Evolutionary conservation across 164 flowering plant species (phyloP), one percentile per base, ranked within the genome.

Genomic region (Aristolochia contorta): DNA sequence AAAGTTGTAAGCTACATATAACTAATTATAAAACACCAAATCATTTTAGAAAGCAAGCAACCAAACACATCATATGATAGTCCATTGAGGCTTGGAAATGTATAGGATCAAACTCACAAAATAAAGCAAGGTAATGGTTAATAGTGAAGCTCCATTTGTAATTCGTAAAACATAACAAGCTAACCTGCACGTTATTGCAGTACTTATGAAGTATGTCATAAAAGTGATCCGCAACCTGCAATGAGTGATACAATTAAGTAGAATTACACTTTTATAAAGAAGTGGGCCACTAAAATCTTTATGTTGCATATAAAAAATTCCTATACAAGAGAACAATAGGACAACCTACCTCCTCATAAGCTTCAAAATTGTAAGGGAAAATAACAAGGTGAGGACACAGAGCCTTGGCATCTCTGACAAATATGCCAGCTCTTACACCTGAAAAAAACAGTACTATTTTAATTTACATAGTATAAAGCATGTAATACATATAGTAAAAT

Each of bases 191-290:
- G 81, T 73, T 88, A 56, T 67, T 78, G 78, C 91, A 88, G 69
- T 94, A 81, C 72, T 82, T 84, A 68, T 94, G 99, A 80, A 94
- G 67, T 59, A 94, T 85, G 65, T 70, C 61, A 74, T 94, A 91
- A 47, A 94, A 86, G 56, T 85, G 89, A 82, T 91, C 97, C 67
- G 97, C 99, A 18, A 93, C 97, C 97, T 92, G 87, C 67, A 78
- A 64, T 45, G 24, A 33, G 67, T 37, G 24, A 16, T 62, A 47
- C 66, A 30, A 21, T 27, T 27, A 41, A 59, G 30, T 53, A 3
- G 9, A 50, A 16, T 7, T 8, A 53, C 4, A 53, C 1, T 30
- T 16, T 1, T 32, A 33, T 23, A 49, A 47, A 22, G 22, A 30
- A 56, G 33, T 12, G 25, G 14, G 14, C 16, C 30, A 22, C 18